Evolutionary conservation across 441 rosid genomes (phyloP), one percentile per base, ranked within the genome.

Genomic region (Populus hybrid): DNA sequence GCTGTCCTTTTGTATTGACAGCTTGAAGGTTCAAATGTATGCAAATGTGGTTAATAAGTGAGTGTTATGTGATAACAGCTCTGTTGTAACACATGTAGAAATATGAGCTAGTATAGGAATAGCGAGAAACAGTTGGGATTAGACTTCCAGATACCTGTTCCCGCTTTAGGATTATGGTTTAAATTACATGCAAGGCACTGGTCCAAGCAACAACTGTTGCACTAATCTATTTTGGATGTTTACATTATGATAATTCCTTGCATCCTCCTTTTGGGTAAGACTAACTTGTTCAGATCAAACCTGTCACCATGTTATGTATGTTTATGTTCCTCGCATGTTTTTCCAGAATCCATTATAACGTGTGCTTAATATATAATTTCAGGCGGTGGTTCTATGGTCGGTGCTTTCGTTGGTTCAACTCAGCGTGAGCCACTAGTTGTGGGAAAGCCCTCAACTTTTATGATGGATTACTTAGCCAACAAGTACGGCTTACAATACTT

Each of bases 361-460:
- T 20, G 36, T 65, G 76, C 23, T 20, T 57, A 20, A 18, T 57
- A 57, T 42, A 69, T 67, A 38, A 59, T 86, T 87, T 64, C 92
- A 95, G 98, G 98, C 77, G 98, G 97, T 30, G 97, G 99, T 36
- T 91, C 96, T 82, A 93, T 95, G 98, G 98, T 95, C 76, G 89
- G 94, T 77, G 98, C 98, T 7, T 76, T 95, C 76, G 82, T 89
- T 75, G 92, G 91, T 73, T 91, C 98, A 70, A 92, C 97, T 57
- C 90, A 86, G 57, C 88, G 78, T 78, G 94, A 95, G 82, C 99
- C 99, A 57, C 76, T 89, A 72, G 93, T 90, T 20, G 98, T 92
- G 61, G 99, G 99, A 82, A 95, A 95, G 82, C 98, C 99, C 53
- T 90, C 97, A 46, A 91, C 95, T 71, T 95, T 95, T 81, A 89